phyloP scores from a whole-genome alignment of 2,329 filamentous ascomycete species.

The Stagonosporopsis vannaccii region DNA sequence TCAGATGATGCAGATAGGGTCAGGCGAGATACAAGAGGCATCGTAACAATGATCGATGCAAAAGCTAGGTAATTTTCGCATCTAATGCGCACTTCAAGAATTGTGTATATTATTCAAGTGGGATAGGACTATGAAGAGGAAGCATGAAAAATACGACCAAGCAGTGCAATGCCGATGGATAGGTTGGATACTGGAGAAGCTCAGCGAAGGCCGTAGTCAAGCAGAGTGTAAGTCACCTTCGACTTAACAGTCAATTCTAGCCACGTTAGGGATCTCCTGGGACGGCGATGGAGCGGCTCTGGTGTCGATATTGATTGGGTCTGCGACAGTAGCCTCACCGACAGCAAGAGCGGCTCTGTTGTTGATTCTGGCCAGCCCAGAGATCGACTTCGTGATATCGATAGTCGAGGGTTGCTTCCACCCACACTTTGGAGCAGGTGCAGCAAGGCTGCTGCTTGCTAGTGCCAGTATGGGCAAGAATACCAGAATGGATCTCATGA shows the following conservation, averaged over 20 bases:
- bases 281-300: neutral
- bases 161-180: no score
- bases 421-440: constrained; percentile 22
- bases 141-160: neutral
- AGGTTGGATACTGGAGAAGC: neutral
- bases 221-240: neutral
- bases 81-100: neutral
- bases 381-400: neutral
- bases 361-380: neutral
- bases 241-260: constrained; percentile 2
- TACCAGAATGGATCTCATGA: constrained; percentile 9
- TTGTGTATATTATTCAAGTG: neutral
- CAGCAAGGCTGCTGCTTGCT: constrained; percentile 9
- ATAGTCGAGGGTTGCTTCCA: neutral
- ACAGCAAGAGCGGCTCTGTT: neutral
- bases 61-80: no score
- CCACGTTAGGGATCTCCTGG: neutral
- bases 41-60: neutral
- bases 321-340: neutral
- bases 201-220: neutral
- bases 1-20: constrained; percentile 13
- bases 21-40: neutral
- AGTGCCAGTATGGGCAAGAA: constrained; percentile 16
- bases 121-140: neutral
- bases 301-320: neutral